Conservation (phyloP, 2,329 filamentous ascomycete genomes). For the Talaromyces sp. region DNA sequence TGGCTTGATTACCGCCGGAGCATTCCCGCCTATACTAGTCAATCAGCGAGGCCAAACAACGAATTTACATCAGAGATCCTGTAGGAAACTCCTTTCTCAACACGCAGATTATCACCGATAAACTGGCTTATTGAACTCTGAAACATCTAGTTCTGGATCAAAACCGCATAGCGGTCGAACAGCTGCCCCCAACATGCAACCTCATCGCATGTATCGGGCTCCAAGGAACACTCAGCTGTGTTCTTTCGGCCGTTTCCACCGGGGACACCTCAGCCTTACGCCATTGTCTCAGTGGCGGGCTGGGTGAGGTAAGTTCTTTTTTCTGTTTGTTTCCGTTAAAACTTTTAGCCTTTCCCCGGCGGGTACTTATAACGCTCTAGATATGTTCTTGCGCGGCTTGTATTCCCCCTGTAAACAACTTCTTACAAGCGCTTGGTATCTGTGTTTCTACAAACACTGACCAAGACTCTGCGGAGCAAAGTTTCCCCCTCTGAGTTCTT, state of each 20-base stretch:
- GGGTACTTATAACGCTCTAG: slow-evolving; percentile 5
- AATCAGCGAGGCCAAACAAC: not conserved
- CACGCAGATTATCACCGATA: no score
- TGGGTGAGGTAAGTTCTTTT: slow-evolving; percentile 15
- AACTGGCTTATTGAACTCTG: no score
- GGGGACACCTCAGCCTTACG: slow-evolving; percentile 20
- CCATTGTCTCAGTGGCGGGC: slow-evolving; percentile 16
- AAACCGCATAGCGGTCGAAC: slow-evolving; percentile 14
- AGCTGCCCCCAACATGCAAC: slow-evolving; percentile 21
- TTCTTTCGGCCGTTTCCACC: slow-evolving; percentile 17
- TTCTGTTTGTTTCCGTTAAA: not conserved
- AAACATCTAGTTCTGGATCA: slow-evolving; percentile 15
- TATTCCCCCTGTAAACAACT: slow-evolving; percentile 10
- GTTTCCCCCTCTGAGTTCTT: not conserved
- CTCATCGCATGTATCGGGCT: slow-evolving; percentile 23
- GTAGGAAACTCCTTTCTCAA: slow-evolving; percentile 2
- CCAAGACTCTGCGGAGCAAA: not conserved
- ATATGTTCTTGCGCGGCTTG: slow-evolving; percentile 27
- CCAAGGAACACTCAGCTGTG: slow-evolving; percentile 17
- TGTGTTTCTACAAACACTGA: slow-evolving; percentile 9
- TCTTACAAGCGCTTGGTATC: slow-evolving; percentile 19
- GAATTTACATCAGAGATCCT: not conserved
- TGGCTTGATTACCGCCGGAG: slow-evolving; percentile 4
- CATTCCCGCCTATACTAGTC: not conserved
- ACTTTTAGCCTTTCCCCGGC: not conserved